Evolutionary conservation across 495 filamentous ascomycete genomes (phyloP).

Genomic region (Oidiodendron maius): DNA sequence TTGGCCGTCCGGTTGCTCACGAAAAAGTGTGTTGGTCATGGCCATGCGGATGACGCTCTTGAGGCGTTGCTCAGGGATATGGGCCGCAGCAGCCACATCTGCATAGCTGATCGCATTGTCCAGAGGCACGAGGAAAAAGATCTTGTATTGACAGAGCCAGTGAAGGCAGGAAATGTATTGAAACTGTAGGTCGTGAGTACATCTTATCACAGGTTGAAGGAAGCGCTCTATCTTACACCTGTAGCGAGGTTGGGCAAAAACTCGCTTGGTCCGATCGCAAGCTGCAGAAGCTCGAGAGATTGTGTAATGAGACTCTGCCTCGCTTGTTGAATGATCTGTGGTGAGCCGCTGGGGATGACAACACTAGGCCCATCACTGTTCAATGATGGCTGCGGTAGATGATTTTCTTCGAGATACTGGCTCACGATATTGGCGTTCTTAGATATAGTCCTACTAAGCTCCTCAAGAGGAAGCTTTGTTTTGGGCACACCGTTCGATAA

Average conservation of each 20-base stretch:
- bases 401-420: no score
- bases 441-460: no score
- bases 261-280: neutral
- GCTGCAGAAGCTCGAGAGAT: neutral
- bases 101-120: neutral
- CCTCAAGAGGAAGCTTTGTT: no score
- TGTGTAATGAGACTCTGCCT: neutral
- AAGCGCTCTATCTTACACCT: no score
- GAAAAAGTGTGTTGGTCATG: constrained; percentile 17
- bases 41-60: neutral
- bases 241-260: neutral
- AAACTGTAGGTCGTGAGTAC: no score
- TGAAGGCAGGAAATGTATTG: neutral
- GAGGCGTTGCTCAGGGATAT: neutral
- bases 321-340: neutral
- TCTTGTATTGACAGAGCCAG: neutral
- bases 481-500: no score
- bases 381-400: no score
- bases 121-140: neutral
- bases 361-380: no score
- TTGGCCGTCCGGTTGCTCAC: constrained; percentile 21
- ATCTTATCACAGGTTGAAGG: no score
- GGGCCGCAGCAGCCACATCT: neutral
- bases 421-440: no score
- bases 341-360: neutral